phyloP scores from a whole-genome alignment of 1,284 basidiomycete genomes.

The Fomitopsis pinicola region DNA sequence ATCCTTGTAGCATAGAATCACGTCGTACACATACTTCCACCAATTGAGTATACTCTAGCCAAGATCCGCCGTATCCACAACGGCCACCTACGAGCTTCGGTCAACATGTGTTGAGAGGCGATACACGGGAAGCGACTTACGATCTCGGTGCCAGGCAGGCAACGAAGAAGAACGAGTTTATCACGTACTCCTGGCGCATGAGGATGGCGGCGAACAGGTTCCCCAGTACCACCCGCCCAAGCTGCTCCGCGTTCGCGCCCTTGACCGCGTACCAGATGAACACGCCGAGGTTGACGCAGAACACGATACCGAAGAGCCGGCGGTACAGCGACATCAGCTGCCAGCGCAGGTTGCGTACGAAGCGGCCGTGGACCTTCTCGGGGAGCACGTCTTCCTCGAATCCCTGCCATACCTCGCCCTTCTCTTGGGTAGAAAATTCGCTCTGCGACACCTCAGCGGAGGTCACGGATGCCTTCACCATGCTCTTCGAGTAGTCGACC shows the following conservation, averaged over 20 bases:
- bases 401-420: conserved; percentile 39
- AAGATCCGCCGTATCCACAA: conserved; percentile 45
- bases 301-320: conserved; percentile 52
- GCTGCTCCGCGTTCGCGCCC: conserved; percentile 35
- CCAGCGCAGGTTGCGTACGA: conserved; percentile 46
- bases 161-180: conserved; percentile 49
- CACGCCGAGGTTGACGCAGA: conserved; percentile 46
- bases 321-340: conserved; percentile 51
- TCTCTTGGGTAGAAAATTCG: conserved; percentile 16
- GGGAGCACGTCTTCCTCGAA: conserved; percentile 47
- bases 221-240: conserved; percentile 44
- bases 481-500: conserved; percentile 5
- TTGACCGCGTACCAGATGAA: conserved; percentile 41
- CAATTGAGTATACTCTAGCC: conserved; percentile 53
- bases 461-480: conserved; percentile 8
- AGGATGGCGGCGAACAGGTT: conserved; percentile 51
- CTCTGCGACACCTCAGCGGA: conserved; percentile 14
- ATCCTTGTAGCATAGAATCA: neutral
- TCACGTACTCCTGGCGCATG: conserved; percentile 57
- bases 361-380: conserved; percentile 40
- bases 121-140: conserved; percentile 26
- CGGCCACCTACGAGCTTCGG: conserved; percentile 40
- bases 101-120: neutral
- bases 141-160: conserved; percentile 45
- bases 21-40: conserved; percentile 32